Base-by-base conservation (phyloP, 169 alveolate species). In the Ichthyophthirius multifiliis region DNA sequence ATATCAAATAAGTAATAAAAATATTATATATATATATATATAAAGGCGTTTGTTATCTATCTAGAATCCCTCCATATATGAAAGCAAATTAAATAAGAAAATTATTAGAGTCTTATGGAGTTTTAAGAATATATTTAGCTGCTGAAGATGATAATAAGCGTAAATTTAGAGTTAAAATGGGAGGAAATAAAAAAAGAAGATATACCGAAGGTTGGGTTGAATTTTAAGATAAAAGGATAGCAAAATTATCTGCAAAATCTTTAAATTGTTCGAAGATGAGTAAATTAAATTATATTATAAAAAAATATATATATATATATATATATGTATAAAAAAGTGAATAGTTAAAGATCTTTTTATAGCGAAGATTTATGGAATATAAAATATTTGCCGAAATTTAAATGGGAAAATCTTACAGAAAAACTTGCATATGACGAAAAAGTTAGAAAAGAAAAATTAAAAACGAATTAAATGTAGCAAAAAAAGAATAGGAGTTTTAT, bases 161-260 rank as follows among this genome's bases (percentile, higher is more conserved):
- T 55, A 83, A 83, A 63, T 48, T 81, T 44, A 65, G 92, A 84
- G 78, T 71, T 4, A 84, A 84, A 78, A 65, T 46, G n/a, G 92
- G 93, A 35, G 95, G 95, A 10, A 90, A 90, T 75, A 88, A 76
- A 46, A 77, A 86, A n/a, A 86, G 82, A 46, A 79, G 87, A n/a
- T 92, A 91, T 75, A 82, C 82, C 43, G 96, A 92, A 75, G 97
- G 96, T 13, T 92, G 97, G 97, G 86, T 92, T 34, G 97, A 94
- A 82, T 94, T 92, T 65, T 73, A 77, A 31, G 87, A 85, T 75
- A 91, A 92, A 88, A 85, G 83, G 74, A 84, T 75, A 65, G 97
- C 97, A 16, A 94, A 92, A 83, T 43, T 74, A 71, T 89, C 85
- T 12, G 96, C 94, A 13, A 37, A 78, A 30, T 81, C 88, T 10